Conservation (phyloP, 164 flowering plant species). For the Protea cynaroides region DNA sequence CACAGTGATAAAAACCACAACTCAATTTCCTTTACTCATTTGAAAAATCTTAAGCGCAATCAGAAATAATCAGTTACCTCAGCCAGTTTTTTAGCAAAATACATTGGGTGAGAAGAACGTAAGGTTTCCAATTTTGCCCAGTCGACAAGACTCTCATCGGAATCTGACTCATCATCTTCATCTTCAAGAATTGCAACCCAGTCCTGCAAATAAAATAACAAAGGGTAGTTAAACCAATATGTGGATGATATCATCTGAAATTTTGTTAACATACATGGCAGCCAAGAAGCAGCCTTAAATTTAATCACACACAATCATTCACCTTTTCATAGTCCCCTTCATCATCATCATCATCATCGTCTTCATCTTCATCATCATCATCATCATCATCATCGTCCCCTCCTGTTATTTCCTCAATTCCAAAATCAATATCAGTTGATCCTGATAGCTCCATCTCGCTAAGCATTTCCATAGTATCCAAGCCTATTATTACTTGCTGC, state of each 20-base stretch:
- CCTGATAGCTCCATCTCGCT: constrained; percentile 62
- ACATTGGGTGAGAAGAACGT: constrained; percentile 88
- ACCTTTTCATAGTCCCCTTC: constrained; percentile 34
- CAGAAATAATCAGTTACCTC: constrained; percentile 41
- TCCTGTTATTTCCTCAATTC: constrained; percentile 56
- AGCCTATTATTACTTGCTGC: constrained; percentile 89
- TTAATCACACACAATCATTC: constrained; percentile 4
- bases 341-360: constrained; percentile 37
- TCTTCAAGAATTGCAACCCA: constrained; percentile 73
- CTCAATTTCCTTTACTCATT: not conserved
- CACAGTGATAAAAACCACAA: not conserved
- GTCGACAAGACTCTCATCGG: constrained; percentile 63
- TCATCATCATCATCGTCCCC: constrained; percentile 55
- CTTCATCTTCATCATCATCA: constrained; percentile 46
- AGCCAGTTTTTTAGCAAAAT: constrained; percentile 74
- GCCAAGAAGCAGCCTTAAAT: not conserved
- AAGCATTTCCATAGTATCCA: constrained; percentile 64
- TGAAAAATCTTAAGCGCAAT: not conserved
- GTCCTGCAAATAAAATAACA: constrained; percentile 38
- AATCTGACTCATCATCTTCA: constrained; percentile 48
- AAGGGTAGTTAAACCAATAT: not conserved
- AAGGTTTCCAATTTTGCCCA: constrained; percentile 96
- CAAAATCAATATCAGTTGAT: constrained; percentile 60
- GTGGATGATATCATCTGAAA: not conserved
- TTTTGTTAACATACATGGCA: not conserved